Evolutionary conservation across 306 rosid genomes (phyloP).

Genomic region (Acacia melanoxylon): DNA sequence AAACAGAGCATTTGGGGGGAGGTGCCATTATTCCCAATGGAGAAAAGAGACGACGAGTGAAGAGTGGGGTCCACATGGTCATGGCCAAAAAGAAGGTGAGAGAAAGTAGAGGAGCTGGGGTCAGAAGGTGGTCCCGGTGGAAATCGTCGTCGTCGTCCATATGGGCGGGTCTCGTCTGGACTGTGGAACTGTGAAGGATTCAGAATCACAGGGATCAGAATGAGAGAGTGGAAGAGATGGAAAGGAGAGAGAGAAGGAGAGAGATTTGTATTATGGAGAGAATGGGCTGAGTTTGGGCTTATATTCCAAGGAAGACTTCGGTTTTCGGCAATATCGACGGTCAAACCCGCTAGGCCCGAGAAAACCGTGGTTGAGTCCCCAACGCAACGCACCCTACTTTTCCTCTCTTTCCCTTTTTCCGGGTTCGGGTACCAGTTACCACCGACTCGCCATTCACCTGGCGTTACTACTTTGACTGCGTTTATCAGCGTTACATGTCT

Average conservation of each 20-base stretch:
- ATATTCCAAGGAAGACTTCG: slow-evolving; percentile 53
- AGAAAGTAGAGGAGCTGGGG: slow-evolving; percentile 53
- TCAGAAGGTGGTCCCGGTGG: slow-evolving; percentile 54
- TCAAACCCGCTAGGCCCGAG: slow-evolving; percentile 89
- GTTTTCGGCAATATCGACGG: slow-evolving; percentile 52
- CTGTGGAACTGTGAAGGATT: neutral
- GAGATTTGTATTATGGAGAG: neutral
- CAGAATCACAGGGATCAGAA: neutral
- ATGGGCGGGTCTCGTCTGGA: neutral
- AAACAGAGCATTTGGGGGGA: slow-evolving; percentile 78
- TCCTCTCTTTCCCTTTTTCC: neutral
- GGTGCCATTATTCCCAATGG: slow-evolving; percentile 34
- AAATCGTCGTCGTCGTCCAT: slow-evolving; percentile 45
- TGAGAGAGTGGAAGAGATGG: slow-evolving; percentile 3
- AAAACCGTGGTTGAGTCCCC: slow-evolving; percentile 79
- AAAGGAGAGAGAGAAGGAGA: slow-evolving; percentile 1
- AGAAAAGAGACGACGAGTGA: slow-evolving; percentile 30
- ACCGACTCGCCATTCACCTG: no score
- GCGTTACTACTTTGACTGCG: no score
- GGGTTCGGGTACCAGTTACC: no score
- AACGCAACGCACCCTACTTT: slow-evolving; percentile 41
- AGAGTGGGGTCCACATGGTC: slow-evolving; percentile 42
- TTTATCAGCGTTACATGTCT: neutral
- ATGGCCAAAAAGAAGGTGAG: slow-evolving; percentile 68
- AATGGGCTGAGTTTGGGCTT: slow-evolving; percentile 39